A percentile compares a stretch with the other conserved stretches of the same genome.
Conservation (phyloP, 805 yeast genomes). For the Lipomyces sp. region DNA sequence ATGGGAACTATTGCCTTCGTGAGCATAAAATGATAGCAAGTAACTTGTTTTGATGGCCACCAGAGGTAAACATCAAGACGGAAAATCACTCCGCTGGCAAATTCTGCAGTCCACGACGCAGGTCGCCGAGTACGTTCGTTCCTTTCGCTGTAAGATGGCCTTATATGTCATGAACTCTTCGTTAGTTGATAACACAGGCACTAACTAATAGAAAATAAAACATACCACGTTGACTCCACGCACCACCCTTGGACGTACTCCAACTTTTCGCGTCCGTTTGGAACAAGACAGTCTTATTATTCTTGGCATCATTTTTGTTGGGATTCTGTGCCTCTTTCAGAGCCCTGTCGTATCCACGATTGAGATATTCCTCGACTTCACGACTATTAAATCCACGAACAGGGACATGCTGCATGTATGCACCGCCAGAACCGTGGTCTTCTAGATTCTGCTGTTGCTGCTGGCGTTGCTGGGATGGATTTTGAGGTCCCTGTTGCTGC, state of each 20-base stretch:
- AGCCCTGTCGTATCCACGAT: constrained; percentile 17
- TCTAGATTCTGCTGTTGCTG: constrained; percentile 4
- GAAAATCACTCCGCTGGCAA: background rate
- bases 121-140: constrained; percentile 14
- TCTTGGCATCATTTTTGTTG: background rate
- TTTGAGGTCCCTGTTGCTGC: background rate
- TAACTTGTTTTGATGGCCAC: too few species aligned
- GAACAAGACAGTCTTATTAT: constrained; percentile 4
- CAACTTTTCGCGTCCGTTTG: constrained; percentile 22
- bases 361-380: constrained; percentile 27
- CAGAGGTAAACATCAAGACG: too few species aligned
- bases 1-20: too few species aligned
- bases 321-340: constrained; percentile 15
- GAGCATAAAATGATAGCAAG: too few species aligned
- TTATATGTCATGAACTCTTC: background rate
- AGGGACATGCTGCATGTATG: constrained; percentile 9
- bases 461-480: background rate
- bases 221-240: constrained; percentile 22
- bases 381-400: constrained; percentile 22
- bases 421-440: background rate
- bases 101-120: constrained; percentile 22
- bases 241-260: constrained; percentile 20
- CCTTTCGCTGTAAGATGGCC: constrained; percentile 26
- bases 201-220: background rate
- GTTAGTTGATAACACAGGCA: background rate